A percentile compares a stretch with the other conserved stretches of the same genome.
These are phyloP conservation scores for Lasiosphaeriaceae sp. DNA, from an alignment of 495 filamentous ascomycete genomes.

Conservation along the genomic window DNA sequence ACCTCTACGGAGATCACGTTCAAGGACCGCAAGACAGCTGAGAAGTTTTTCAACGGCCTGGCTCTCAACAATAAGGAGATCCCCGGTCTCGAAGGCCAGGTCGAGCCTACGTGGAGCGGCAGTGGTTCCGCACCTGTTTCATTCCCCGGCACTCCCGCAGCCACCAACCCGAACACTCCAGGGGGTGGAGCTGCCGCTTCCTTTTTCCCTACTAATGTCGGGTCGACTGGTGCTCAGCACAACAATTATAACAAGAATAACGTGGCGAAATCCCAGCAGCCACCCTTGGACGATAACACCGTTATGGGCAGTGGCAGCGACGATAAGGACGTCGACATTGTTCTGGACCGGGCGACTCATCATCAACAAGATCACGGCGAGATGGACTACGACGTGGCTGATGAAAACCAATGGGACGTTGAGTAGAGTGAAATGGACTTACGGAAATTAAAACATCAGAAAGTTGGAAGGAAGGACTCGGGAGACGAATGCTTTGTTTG, in stretches of 20 bases:
- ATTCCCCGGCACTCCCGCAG: neutral
- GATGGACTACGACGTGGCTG: conserved; percentile 44
- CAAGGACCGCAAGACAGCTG: conserved; percentile 84
- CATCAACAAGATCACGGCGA: conserved; percentile 8
- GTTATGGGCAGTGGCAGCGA: conserved; percentile 4
- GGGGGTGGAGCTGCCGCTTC: neutral
- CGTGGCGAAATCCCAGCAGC: neutral
- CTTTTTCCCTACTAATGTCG: neutral
- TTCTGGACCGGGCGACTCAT: conserved; percentile 17
- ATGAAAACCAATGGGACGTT: conserved; percentile 38
- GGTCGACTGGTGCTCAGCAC: neutral
- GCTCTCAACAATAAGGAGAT: conserved; percentile 55
- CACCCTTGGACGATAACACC: neutral
- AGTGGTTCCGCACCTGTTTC: conserved; percentile 35
- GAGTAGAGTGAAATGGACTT: too few species aligned
- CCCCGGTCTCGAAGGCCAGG: conserved; percentile 64
- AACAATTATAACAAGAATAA: neutral
- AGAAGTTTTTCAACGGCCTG: conserved; percentile 71
- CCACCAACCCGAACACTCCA: neutral
- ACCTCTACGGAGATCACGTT: conserved; percentile 67
- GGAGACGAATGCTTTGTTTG: too few species aligned
- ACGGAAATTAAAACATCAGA: too few species aligned
- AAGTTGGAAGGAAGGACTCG: too few species aligned
- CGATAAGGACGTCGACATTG: conserved; percentile 35
- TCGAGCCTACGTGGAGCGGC: conserved; percentile 71